Conservation (phyloP, 495 filamentous ascomycete genomes). For the Xylaria cubensis region DNA sequence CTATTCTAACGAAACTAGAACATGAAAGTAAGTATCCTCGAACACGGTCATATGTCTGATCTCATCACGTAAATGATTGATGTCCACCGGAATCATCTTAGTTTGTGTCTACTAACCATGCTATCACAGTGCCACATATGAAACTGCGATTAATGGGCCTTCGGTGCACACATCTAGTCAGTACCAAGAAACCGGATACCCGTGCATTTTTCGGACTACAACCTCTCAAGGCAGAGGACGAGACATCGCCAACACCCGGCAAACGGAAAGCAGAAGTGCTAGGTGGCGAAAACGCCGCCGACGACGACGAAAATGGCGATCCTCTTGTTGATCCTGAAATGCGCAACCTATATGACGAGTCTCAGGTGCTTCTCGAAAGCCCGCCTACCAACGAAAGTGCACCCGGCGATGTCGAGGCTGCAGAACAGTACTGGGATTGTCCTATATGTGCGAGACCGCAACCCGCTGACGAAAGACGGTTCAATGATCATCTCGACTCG, state of each 20-base stretch:
- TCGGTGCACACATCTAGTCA: conserved; percentile 84
- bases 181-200: conserved; percentile 73
- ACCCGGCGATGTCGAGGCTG: conserved; percentile 55
- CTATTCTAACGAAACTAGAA: conserved; percentile 85
- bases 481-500: conserved; percentile 94
- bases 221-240: conserved; percentile 33
- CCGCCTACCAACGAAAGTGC: conserved; percentile 13
- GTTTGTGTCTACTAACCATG: background rate
- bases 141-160: conserved; percentile 88
- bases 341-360: conserved; percentile 4
- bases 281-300: conserved; percentile 28
- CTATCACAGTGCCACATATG: conserved; percentile 63
- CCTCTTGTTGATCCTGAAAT: conserved; percentile 16
- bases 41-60: background rate
- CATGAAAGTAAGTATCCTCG: conserved; percentile 61
- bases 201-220: conserved; percentile 80
- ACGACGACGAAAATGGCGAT: conserved; percentile 28
- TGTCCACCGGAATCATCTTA: background rate
- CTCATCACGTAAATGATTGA: background rate
- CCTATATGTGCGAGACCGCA: conserved; percentile 84
- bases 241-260: conserved; percentile 23
- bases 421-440: conserved; percentile 75
- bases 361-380: background rate
- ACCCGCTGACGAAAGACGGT: conserved; percentile 72
- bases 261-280: conserved; percentile 30